Base-by-base conservation (phyloP, 202 grass and related monocot species). In the Setaria italica region DNA sequence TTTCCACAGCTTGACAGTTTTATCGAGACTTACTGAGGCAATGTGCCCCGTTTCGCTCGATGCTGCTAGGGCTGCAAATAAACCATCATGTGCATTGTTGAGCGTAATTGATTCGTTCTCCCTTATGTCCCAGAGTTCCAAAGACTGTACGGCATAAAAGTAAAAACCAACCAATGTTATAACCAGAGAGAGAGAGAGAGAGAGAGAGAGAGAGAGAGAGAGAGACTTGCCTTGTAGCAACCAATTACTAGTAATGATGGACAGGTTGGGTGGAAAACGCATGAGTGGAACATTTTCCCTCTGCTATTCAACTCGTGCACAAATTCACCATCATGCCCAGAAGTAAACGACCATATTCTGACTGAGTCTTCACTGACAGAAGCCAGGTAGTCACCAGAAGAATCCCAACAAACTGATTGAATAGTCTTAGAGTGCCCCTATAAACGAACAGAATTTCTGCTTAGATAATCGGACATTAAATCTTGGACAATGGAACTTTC, bases 281-380 rank as follows among this genome's bases (percentile, higher is more conserved):
- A 99, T 20, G 97, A 94, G 47, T 96, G 86, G 41, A 99, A 99
- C 75, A 91, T 91, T 77, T 92, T 99, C 11, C 96, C 93, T 2
- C 83, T 90, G 72, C 90, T 90, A 59, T 85, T 92, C 80, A 99
- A 84, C 80, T 96, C 88, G 9, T 94, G 64, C 64, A 96, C 73
- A 83, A 92, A 94, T 85, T 99, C 97, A 62, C 91, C 91, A 47
- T 96, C 93, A 60, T 88, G 88, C 49, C 93, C 90, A 79, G 88
- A 76, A 59, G 85, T 48, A 72, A 99, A 87, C 3, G 92, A 99
- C 97, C 97, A 99, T 87, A 99, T 86, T 67, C 85, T 90, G 6
- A 96, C 93, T 5, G 80, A 90, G 50, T 99, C 92, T 88, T 99
- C 97, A 80, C 97, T 99, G 66, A 96, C 93, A 50, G 97, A 99